Evolutionary conservation across 306 rosid species (phyloP).

Genomic region (Astragalus glycyphyllos): DNA sequence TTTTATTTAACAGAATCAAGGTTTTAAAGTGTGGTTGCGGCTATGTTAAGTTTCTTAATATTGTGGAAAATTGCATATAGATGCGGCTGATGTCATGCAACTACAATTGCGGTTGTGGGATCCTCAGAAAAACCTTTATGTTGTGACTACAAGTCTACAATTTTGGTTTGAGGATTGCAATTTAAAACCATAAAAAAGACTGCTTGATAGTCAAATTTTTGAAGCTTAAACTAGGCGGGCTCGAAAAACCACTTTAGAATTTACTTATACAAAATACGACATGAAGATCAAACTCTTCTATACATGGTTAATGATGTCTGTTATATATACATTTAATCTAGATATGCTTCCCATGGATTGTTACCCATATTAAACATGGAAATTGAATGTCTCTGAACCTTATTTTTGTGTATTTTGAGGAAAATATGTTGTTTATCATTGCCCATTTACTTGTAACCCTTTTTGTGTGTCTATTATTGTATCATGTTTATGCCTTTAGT

Average conservation of each 20-base stretch:
- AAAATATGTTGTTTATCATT: neutral
- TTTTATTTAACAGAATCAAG: no score
- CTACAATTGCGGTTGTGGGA: no score
- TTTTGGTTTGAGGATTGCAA: no score
- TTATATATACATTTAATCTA: no score
- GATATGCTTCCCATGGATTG: slow-evolving; percentile 21
- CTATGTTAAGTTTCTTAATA: no score
- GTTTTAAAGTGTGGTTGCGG: no score
- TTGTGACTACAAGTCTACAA: no score
- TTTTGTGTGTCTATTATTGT: neutral
- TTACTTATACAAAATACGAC: neutral
- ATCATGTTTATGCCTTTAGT: slow-evolving; percentile 2
- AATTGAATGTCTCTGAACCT: neutral
- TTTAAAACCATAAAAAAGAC: neutral
- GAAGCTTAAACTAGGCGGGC: neutral
- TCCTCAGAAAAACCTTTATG: no score
- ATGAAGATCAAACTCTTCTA: neutral
- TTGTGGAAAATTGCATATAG: no score
- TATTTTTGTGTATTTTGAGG: slow-evolving; percentile 27
- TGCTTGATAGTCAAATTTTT: neutral
- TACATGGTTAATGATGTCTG: neutral
- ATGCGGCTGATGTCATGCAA: no score
- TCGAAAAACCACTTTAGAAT: neutral
- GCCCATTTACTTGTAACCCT: neutral
- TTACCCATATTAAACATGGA: neutral